Evolutionary conservation across 345 rosid genomes (phyloP).

Genomic region (Hirschfeldia incana): DNA sequence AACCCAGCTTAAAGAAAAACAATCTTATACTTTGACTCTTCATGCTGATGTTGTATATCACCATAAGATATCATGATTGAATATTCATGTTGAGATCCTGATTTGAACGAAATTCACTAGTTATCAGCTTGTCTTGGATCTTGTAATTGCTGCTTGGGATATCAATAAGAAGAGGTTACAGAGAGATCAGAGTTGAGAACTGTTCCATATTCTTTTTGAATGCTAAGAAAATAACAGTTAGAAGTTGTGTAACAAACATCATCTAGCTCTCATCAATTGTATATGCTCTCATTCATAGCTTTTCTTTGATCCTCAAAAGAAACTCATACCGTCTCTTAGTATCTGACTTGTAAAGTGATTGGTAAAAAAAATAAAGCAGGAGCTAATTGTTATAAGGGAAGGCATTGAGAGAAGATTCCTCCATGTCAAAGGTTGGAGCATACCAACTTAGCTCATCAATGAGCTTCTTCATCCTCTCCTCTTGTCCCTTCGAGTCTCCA

Average conservation of each 20-base stretch:
- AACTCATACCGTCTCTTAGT: neutral
- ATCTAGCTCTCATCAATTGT: neutral
- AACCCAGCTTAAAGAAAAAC: no score
- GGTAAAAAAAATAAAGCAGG: neutral
- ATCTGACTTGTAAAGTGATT: neutral
- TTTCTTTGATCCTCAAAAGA: slow-evolving; percentile 10
- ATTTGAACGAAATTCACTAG: no score
- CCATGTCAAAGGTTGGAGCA: slow-evolving; percentile 84
- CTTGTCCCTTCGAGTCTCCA: slow-evolving; percentile 85
- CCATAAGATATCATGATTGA: neutral
- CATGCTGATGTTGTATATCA: no score
- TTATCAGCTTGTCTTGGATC: no score
- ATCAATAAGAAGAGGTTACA: no score
- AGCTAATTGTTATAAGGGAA: neutral
- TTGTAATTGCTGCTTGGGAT: no score
- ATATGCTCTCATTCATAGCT: neutral
- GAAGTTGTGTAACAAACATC: neutral
- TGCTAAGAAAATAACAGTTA: neutral
- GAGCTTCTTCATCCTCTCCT: slow-evolving; percentile 72
- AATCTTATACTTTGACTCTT: no score
- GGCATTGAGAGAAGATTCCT: slow-evolving; percentile 1
- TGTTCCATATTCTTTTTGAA: neutral
- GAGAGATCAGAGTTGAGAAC: neutral
- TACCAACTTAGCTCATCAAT: slow-evolving; percentile 72
- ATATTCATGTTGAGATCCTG: neutral